Conservation (phyloP, 495 filamentous ascomycete genomes). For the Filosporella fistucella region DNA sequence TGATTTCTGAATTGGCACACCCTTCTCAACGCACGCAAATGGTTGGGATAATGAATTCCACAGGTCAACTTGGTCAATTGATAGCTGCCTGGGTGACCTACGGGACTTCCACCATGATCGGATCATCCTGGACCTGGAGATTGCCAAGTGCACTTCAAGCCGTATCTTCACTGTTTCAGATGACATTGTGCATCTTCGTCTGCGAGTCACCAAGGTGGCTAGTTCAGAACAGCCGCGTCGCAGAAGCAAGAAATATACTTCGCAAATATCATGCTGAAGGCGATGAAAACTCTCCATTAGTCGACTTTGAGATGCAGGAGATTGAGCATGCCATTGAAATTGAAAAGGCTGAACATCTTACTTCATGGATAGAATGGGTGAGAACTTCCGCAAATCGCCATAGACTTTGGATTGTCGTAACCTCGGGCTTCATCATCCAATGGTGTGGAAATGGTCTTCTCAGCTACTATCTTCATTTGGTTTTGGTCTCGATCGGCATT, state of each 20-base stretch:
- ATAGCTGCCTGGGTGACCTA: slow-evolving; percentile 41
- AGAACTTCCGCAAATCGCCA: slow-evolving; percentile 40
- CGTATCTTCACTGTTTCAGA: slow-evolving; percentile 29
- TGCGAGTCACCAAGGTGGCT: slow-evolving; percentile 57
- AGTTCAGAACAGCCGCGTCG: slow-evolving; percentile 39
- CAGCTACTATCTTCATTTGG: slow-evolving; percentile 23
- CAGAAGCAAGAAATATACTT: slow-evolving; percentile 46
- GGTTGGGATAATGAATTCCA: slow-evolving; percentile 7
- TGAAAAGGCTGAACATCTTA: slow-evolving; percentile 49
- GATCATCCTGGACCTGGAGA: slow-evolving; percentile 37
- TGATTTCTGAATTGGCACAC: slow-evolving; percentile 41
- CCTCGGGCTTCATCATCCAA: slow-evolving; percentile 49
- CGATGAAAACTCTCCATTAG: slow-evolving; percentile 42
- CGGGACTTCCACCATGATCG: slow-evolving; percentile 33
- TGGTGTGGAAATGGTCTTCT: slow-evolving; percentile 27
- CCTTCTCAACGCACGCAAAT: slow-evolving; percentile 37
- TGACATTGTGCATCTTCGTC: slow-evolving; percentile 25
- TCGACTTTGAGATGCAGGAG: slow-evolving; percentile 52
- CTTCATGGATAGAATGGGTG: slow-evolving; percentile 44
- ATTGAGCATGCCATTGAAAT: slow-evolving; percentile 51
- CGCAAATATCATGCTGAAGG: slow-evolving; percentile 56
- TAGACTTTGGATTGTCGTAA: slow-evolving; percentile 41
- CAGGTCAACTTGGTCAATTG: slow-evolving; percentile 35
- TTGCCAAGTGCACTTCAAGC: slow-evolving; percentile 41
- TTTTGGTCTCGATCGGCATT: slow-evolving; percentile 31